Conservation (phyloP, 2,329 filamentous ascomycete species). For the Lanzia echinophila region DNA sequence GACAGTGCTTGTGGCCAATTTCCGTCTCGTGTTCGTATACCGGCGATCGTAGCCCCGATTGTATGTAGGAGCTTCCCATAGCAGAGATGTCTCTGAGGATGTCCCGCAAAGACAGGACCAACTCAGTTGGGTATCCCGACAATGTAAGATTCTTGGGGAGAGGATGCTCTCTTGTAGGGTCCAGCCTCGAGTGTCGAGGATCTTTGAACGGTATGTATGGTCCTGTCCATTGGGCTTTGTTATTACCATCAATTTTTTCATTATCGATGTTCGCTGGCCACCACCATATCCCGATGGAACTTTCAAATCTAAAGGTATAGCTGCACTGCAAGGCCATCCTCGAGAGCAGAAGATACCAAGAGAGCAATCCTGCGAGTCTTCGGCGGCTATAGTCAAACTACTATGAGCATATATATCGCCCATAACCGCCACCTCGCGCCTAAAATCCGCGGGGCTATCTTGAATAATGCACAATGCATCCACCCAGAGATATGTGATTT, state of each 20-base stretch:
- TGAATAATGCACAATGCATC: neutral
- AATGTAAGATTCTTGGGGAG: neutral
- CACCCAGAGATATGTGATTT: neutral
- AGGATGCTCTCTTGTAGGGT: neutral
- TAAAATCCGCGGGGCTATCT: neutral
- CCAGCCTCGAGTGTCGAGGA: neutral
- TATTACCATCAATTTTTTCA: neutral
- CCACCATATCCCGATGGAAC: neutral
- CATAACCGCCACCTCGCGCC: neutral
- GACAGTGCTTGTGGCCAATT: neutral
- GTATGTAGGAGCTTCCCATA: neutral
- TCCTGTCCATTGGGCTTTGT: neutral
- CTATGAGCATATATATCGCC: neutral
- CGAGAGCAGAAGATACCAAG: neutral
- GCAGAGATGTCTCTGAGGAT: neutral
- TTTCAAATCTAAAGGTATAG: neutral
- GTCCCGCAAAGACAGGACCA: neutral
- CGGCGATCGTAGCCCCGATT: no score
- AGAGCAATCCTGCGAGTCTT: neutral
- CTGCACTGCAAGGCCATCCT: neutral
- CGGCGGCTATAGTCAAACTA: neutral
- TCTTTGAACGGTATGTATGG: neutral
- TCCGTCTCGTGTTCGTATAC: no score
- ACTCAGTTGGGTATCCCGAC: neutral
- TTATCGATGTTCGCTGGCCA: neutral